A percentile compares a stretch with the other conserved stretches of the same genome.
phyloP scores from a whole-genome alignment of 768 basidiomycete species.

The Trametes meyenii region DNA sequence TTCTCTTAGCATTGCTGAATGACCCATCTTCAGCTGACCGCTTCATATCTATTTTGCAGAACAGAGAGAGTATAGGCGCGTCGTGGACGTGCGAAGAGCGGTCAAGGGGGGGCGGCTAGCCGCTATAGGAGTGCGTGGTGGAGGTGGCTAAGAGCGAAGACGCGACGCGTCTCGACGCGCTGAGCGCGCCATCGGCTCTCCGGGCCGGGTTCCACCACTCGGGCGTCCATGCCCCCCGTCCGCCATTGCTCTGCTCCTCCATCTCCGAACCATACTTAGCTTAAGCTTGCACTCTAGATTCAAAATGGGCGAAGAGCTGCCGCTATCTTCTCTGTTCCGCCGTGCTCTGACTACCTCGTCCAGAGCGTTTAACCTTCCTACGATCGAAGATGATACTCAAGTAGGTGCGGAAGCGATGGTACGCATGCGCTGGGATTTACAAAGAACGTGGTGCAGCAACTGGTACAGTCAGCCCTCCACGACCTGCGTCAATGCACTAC shows the following conservation, averaged over 20 bases:
- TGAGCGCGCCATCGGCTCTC: background rate
- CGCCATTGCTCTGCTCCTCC: background rate
- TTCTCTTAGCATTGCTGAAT: background rate
- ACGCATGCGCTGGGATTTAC: background rate
- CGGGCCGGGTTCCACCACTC: constrained; percentile 3
- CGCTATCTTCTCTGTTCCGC: constrained; percentile 44
- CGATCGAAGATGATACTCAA: constrained; percentile 49
- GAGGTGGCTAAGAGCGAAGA: background rate
- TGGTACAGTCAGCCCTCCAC: constrained; percentile 54
- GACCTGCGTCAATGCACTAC: constrained; percentile 58
- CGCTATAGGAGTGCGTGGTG: background rate
- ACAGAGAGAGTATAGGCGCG: background rate
- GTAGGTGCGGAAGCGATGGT: constrained; percentile 26
- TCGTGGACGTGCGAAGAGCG: background rate
- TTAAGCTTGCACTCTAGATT: background rate
- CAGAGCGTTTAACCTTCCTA: constrained; percentile 43
- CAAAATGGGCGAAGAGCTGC: constrained; percentile 27
- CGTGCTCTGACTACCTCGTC: constrained; percentile 43
- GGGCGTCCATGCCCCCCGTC: background rate
- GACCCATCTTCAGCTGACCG: background rate
- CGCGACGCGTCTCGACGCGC: constrained; percentile 13
- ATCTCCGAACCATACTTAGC: background rate
- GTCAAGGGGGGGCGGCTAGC: background rate
- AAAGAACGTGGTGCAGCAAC: constrained; percentile 45
- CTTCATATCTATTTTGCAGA: background rate